Base-by-base conservation (phyloP, 495 filamentous ascomycete genomes). In the Lasiosphaeria hispida region DNA sequence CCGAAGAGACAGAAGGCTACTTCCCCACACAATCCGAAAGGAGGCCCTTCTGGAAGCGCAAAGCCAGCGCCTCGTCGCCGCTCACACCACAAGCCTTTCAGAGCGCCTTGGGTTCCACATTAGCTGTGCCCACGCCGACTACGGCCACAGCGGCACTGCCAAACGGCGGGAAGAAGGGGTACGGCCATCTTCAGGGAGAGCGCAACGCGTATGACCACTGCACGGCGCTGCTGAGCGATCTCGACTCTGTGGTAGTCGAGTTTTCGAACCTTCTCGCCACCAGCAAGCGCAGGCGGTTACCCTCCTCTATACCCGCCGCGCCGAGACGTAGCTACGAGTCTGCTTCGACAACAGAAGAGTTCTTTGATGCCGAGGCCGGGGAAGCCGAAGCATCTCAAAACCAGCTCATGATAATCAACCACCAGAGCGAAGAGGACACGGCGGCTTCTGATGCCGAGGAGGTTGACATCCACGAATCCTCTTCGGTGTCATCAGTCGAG, bases 11-110 rank as follows among this genome's bases (percentile, higher is more conserved):
- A 7, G 72, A 77, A 4, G 67, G 75, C 48, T 81, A 80, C 59
- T 78, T 80, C 59, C 57, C 57, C 40, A 67, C 35, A 48, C 73
- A 41, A 30, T 57, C 64, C 37, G 80, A 83, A 17, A 82, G 71
- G 55, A 67, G 83, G 43, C 75, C 86, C 1, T 97, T 98, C 63
- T 98, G 94, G 94, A 96, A 92, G 69, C 87, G 94, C 54, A 96
- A 94, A 72, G 72, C 84, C 8, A 94, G 76, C 61, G 60, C 70
- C 36, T 41, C 61, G 19, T 73, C 66, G 57, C 71, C 68, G 4
- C 61, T 70, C 35, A 67, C 73, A 23, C 70, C 80, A 54, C 69
- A 75, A 53, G 53, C 82, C 38, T 67, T 79, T 61, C 61, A 79
- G 45, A 71, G 78, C 48, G 70, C 76, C 14, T 69, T 76, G 4